Base-by-base conservation (phyloP, 176 grass and related monocot species). In the Oryza rufipogon region DNA sequence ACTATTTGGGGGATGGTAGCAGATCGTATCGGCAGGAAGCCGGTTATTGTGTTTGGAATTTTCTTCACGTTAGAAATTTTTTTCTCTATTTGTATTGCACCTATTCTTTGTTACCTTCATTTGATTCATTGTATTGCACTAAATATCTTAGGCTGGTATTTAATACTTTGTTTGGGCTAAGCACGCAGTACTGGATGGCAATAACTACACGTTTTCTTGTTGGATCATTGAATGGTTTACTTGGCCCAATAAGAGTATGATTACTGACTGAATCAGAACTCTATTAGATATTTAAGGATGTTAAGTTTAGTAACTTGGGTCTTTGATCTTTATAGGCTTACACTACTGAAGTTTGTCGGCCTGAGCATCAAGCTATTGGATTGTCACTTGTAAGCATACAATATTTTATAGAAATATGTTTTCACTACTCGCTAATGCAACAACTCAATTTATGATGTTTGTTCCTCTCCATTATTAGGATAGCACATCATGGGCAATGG, bases 161-260 rank as follows among this genome's bases (percentile, higher is more conserved):
- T 67, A 98, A 98, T 83, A 72, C 92, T 65, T 82, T 98, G 41
- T 98, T 98, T 88, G 95, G 92, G 11, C 87, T 98, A 30, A 98
- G 95, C 10, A 98, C 15, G 1, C 49, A 52, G 66, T 98, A 95
- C 36, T 91, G 90, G 95, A 98, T 98, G 95, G 95, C 92, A 66
- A 91, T 98, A 82, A 47, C 89, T 80, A 91, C 95, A 52, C 79
- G 95, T 70, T 95, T 95, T 71, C 80, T 98, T 9, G 82, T 95
- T 75, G 95, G 95, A 49, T 84, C 89, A 77, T 77, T 95, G 68
- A 95, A 95, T 87, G 95, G 95, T 41, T 84, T 98, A 81, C 82
- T 98, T 75, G 92, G 92, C 25, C 90, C 95, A 65, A 92, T 98
- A 64, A 98, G 91, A 93, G 96, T 93, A 83, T 52, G 68, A 17